Base-by-base conservation (phyloP, 2,329 filamentous ascomycete genomes). In the Xylaria sp. region DNA sequence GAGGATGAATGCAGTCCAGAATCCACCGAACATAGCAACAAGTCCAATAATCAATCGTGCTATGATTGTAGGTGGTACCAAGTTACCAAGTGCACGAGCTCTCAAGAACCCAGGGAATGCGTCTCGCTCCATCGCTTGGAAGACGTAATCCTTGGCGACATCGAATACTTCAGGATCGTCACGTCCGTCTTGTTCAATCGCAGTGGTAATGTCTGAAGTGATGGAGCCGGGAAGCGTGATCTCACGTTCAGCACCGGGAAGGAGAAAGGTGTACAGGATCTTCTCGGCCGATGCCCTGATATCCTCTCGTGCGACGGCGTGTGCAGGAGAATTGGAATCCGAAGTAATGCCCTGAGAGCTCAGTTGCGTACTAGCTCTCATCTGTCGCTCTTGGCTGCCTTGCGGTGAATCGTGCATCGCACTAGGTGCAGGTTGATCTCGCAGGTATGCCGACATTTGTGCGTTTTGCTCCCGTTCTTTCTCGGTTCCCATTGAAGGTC, bases 111-210 rank as follows among this genome's bases (percentile, higher is more conserved):
- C 95, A 0, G 97, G 96, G 79, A 97, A 99, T n/a, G 97, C 96
- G 83, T 99, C 96, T 65, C 97, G 90, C 83, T 99, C 97, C 96
- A 99, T 99, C 41, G 97, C 97, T 82, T 99, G 97, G 81, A 98
- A 99, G 71, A 98, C 96, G 79, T 98, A 99, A 83, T 99, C 96
- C 84, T 99, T 99, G 64, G 96, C 96, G 23, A 93, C 90, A 79
- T 98, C 96, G 76, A 99, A 99, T 13, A 99, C 92, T 80, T 99
- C 96, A 0, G 96, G 96, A 78, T 99, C 96, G 76, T 98, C 96
- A 75, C 96, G 90, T 55, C 94, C 93, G 72, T 94, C 91, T 74
- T 95, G 92, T 82, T 99, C 96, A 71, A 99, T 97, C 15, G 93
- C 89, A 23, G 90, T 87, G 48, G 94, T 97, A 68, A 98, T 94